Conservation (phyloP, 2,329 filamentous ascomycete genomes). For the Huntiella savannae region DNA sequence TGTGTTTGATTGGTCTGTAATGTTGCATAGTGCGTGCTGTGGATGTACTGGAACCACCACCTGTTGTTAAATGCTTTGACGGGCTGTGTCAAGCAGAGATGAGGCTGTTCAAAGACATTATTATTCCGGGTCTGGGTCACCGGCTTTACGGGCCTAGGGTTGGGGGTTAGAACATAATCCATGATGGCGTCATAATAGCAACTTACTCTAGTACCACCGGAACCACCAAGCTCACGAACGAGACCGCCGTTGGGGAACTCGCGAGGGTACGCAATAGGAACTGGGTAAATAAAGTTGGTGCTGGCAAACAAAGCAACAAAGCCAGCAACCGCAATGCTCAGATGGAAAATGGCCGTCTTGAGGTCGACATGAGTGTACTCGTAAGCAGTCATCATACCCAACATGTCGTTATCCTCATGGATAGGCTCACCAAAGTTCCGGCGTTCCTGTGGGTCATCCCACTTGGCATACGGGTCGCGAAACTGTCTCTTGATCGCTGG, state of each 20-base stretch:
- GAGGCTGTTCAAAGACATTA: not conserved
- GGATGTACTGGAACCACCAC: not conserved
- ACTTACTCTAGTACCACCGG: slow-evolving; percentile 46
- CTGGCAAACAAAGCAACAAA: slow-evolving; percentile 47
- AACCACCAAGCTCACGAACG: slow-evolving; percentile 55
- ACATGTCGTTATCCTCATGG: slow-evolving; percentile 87
- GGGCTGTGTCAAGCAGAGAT: not conserved
- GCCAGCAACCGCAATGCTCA: slow-evolving; percentile 45
- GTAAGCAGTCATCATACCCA: slow-evolving; percentile 76
- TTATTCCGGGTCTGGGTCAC: slow-evolving; percentile 32
- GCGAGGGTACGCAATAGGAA: slow-evolving; percentile 47
- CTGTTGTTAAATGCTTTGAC: not conserved
- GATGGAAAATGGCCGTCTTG: slow-evolving; percentile 47
- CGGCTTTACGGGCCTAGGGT: slow-evolving; percentile 32
- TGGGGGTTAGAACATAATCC: slow-evolving; percentile 12
- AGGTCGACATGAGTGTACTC: slow-evolving; percentile 71
- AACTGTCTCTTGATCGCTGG: slow-evolving; percentile 68
- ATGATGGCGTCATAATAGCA: not conserved
- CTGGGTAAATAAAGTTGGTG: slow-evolving; percentile 53
- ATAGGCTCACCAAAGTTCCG: slow-evolving; percentile 92
- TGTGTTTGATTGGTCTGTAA: not conserved
- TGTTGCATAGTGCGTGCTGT: not conserved
- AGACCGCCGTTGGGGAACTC: slow-evolving; percentile 51
- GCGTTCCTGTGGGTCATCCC: slow-evolving; percentile 96
- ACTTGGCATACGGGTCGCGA: slow-evolving; percentile 80